Evolutionary conservation across 306 rosid species (phyloP).

Genomic region (Prunus mongolica): DNA sequence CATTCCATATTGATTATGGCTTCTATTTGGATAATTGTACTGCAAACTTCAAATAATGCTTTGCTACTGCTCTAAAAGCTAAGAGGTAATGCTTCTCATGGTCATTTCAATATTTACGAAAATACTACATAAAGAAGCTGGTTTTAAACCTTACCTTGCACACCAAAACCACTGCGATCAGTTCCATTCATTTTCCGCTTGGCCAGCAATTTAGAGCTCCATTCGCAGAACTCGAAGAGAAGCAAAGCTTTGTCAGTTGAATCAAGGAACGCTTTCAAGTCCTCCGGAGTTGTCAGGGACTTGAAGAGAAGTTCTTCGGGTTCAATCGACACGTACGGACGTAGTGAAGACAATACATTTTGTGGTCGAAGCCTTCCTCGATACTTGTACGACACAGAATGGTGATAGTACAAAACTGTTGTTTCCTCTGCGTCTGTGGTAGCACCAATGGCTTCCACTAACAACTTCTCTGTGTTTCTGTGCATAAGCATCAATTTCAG

Average conservation of each 20-base stretch:
- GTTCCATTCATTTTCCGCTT: conserved; percentile 43
- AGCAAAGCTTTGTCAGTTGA: conserved; percentile 71
- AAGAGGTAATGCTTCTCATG: no score
- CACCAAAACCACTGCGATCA: conserved; percentile 22
- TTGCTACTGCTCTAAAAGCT: no score
- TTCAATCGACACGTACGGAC: conserved; percentile 29
- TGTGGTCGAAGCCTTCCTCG: conserved; percentile 57
- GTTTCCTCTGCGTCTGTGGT: conserved; percentile 41
- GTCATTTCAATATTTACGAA: not conserved
- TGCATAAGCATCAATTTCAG: conserved; percentile 59
- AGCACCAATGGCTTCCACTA: conserved; percentile 63
- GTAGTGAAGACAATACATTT: conserved; percentile 48
- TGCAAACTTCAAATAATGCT: not conserved
- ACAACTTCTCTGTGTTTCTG: conserved; percentile 50
- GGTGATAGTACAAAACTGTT: conserved; percentile 51
- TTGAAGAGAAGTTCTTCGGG: conserved; percentile 62
- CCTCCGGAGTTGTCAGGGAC: conserved; percentile 34
- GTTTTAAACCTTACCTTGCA: conserved; percentile 33
- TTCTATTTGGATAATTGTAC: not conserved
- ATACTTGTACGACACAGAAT: conserved; percentile 67
- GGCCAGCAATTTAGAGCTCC: conserved; percentile 58
- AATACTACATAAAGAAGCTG: not conserved
- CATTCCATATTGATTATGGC: not conserved
- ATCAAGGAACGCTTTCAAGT: conserved; percentile 45
- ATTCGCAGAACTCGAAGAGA: conserved; percentile 83